phyloP scores from a whole-genome alignment of 257 asterid genomes.

The Rubia yunnanensis region DNA sequence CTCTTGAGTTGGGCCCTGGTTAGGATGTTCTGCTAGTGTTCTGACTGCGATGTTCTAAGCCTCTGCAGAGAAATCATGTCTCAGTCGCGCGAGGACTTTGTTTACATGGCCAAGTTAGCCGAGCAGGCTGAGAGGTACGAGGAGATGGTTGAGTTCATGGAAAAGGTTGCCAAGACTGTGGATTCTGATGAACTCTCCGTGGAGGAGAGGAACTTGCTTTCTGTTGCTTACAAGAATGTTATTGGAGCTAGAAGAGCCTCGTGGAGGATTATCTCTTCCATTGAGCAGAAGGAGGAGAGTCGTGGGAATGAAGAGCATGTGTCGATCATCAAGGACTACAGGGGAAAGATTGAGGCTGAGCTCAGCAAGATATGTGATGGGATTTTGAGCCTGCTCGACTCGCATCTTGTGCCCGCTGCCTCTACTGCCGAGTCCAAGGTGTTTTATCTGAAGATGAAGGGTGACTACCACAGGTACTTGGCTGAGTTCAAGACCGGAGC shows the following conservation, averaged over 20 bases:
- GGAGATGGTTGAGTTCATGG: constrained; percentile 26
- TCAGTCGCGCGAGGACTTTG: constrained; percentile 18
- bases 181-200: constrained; percentile 16
- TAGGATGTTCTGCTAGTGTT: not conserved
- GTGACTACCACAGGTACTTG: constrained; percentile 23
- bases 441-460: constrained; percentile 30
- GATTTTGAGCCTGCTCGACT: constrained; percentile 18
- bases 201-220: constrained; percentile 22
- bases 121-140: constrained; percentile 27
- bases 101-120: constrained; percentile 24
- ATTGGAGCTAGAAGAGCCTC: constrained; percentile 23
- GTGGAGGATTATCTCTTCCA: constrained; percentile 22
- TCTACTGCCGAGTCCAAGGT: constrained; percentile 24
- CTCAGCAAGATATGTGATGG: constrained; percentile 27
- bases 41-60: not conserved
- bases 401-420: constrained; percentile 22
- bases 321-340: constrained; percentile 13
- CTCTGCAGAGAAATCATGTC: constrained; percentile 5
- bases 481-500: constrained; percentile 28
- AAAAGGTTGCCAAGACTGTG: constrained; percentile 16
- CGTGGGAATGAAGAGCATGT: constrained; percentile 21
- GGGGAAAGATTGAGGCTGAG: constrained; percentile 24
- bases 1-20: not conserved
- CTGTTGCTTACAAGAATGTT: constrained; percentile 25
- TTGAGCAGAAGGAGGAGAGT: constrained; percentile 23